A percentile compares a stretch with the other conserved stretches of the same genome.
These are phyloP conservation scores for Neurospora sp. DNA, from an alignment of 495 filamentous ascomycete species.

Conservation along the genomic window DNA sequence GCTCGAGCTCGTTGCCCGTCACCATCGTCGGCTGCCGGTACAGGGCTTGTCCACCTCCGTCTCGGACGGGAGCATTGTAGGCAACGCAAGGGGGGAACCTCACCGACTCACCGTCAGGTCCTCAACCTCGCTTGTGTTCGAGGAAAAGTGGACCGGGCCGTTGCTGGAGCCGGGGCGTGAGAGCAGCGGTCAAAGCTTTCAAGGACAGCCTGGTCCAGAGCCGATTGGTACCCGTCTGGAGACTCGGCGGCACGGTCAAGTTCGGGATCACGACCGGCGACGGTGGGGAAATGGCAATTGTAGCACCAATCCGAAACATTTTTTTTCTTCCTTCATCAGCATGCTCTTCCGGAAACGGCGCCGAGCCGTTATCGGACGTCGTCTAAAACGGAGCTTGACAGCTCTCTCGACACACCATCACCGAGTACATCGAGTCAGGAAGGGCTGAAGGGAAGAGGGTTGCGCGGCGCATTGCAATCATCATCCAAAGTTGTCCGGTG, in stretches of 20 bases:
- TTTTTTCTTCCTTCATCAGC: neutral
- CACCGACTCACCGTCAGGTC: neutral
- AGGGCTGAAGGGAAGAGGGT: neutral
- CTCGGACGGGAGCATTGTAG: neutral
- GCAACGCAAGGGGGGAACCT: neutral
- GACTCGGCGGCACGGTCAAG: neutral
- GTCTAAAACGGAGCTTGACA: neutral
- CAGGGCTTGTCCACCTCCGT: neutral
- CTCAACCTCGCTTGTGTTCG: conserved; percentile 5
- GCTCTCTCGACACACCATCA: neutral
- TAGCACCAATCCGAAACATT: neutral
- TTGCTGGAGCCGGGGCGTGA: neutral
- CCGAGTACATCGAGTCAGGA: neutral
- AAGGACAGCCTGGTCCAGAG: neutral
- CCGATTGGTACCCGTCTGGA: neutral
- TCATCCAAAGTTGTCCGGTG: neutral
- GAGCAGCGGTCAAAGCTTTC: neutral
- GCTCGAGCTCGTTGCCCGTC: neutral
- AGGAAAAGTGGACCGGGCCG: neutral
- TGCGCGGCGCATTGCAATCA: neutral
- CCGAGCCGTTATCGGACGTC: neutral
- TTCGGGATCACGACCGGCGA: neutral
- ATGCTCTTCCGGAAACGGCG: neutral
- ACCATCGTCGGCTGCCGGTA: neutral
- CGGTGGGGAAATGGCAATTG: neutral